A percentile compares a stretch with the other conserved stretches of the same genome.
Conservation (phyloP, 2,329 filamentous ascomycete species). For the Chaetomium globosum region DNA sequence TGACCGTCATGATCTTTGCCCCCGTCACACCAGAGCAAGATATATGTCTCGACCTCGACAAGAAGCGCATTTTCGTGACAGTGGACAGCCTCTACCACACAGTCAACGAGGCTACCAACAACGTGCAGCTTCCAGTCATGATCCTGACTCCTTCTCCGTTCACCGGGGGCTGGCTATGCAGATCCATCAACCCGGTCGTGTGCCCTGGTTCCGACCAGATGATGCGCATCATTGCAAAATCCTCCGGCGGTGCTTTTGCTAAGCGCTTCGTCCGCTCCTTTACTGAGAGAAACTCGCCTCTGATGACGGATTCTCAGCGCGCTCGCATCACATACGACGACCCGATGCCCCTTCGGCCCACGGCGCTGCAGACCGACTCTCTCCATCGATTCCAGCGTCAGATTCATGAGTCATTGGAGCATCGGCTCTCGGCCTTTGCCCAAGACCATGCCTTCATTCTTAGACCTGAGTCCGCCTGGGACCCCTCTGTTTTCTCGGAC, state of each 20-base stretch:
- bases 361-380: conserved; percentile 21
- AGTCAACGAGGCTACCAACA: conserved; percentile 24
- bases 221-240: conserved; percentile 26
- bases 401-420: conserved; percentile 31
- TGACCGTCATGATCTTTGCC: conserved; percentile 32
- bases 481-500: neutral
- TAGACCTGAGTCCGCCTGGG: neutral
- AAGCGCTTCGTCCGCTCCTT: conserved; percentile 27
- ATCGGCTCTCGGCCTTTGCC: conserved; percentile 24
- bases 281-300: conserved; percentile 23
- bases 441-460: conserved; percentile 25
- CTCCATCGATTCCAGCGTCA: conserved; percentile 30
- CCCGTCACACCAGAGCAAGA: conserved; percentile 34
- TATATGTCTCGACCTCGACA: conserved; percentile 31
- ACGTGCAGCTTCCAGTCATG: conserved; percentile 23
- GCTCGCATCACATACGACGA: conserved; percentile 24
- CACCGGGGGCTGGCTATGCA: conserved; percentile 36
- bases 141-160: conserved; percentile 33
- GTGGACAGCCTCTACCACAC: conserved; percentile 22
- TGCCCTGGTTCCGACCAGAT: conserved; percentile 4
- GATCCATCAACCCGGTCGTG: conserved; percentile 19
- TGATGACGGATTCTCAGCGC: conserved; percentile 28
- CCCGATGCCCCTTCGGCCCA: conserved; percentile 31
- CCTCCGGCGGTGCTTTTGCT: conserved; percentile 34
- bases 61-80: conserved; percentile 21